These are phyloP conservation scores for Xylaria bambusicola DNA, from an alignment of 495 filamentous ascomycete genomes.

Conservation along the genomic window DNA sequence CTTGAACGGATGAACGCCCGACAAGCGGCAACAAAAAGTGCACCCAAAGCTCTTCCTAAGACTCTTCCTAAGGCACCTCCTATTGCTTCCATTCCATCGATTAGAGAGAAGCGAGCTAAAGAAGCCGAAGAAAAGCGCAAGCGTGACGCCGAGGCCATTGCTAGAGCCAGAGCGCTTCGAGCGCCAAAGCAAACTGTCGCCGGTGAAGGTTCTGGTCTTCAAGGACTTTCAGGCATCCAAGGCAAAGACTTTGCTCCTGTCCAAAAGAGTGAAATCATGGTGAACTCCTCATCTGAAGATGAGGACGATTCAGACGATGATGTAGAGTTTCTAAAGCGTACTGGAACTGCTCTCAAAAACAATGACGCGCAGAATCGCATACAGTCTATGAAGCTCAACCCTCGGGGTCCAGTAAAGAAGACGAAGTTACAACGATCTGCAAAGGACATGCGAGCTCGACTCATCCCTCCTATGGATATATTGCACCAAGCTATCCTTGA, in stretches of 20 bases:
- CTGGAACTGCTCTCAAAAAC: constrained; percentile 10
- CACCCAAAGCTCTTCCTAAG: constrained; percentile 12
- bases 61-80: constrained; percentile 39
- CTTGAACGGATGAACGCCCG: constrained; percentile 41
- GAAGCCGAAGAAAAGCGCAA: constrained; percentile 75
- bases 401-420: constrained; percentile 76
- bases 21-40: constrained; percentile 29
- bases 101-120: constrained; percentile 68
- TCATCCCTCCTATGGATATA: constrained; percentile 83
- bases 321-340: constrained; percentile 51
- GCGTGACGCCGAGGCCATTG: constrained; percentile 66
- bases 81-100: constrained; percentile 43
- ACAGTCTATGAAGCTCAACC: constrained; percentile 53
- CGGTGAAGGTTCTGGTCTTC: constrained; percentile 77
- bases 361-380: constrained; percentile 28
- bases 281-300: constrained; percentile 78
- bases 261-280: constrained; percentile 82
- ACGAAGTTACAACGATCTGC: constrained; percentile 70
- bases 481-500: constrained; percentile 83
- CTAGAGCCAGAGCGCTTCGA: constrained; percentile 61
- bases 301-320: constrained; percentile 65
- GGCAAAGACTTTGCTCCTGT: constrained; percentile 73
- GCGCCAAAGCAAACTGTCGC: constrained; percentile 59
- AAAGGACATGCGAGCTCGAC: constrained; percentile 89
- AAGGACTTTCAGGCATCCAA: constrained; percentile 67